Base-by-base conservation (phyloP, 78 protist genomes). In the Dictyostelium capitatum region DNA sequence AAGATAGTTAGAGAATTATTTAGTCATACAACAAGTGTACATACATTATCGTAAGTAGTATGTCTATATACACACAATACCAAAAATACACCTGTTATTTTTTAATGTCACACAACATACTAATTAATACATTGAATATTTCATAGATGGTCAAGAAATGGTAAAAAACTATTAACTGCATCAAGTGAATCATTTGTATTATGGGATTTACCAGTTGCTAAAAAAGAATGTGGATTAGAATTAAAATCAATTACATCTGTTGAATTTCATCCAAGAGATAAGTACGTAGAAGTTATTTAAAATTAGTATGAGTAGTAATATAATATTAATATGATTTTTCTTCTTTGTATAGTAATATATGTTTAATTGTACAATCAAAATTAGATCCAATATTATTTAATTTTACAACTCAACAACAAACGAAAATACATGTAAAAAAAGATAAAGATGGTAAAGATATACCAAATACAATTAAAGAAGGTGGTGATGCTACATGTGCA, bases 251-350 rank as follows among this genome's bases (percentile, higher is more conserved):
- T 94, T 17, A 3, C 47, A 62, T 73, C 43, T 28, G 93, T 69
- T 4, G 94, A 94, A 65, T 46, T 94, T n/a, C 96, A 94, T 15
- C 96, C 96, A 17, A 82, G 91, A 62, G 69, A 94, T 83, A 50
- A 79, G 92, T 74, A 84, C 10, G 46, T 73, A 51, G 57, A 54
- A 28, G 47, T 83, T n/a, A 15, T 0, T 67, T 74, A 17, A 19
- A n/a, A n/a, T n/a, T 65, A 65, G 9, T 64, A 64, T 12, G 25
- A 14, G 23, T 64, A 23, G 7, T 3, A 64, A 7, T 28, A 62
- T 25, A 25, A n/a, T 62, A 62, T 62, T 25, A 62, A n/a, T 62
- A 62, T 62, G 0, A 62, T 25, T 54, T 14, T 50, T 30, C 6
- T 11, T 51, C 32, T 14, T 37, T 9, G 0, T 37, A 2, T 23